These are phyloP conservation scores for Globisporangium irregulare DNA, from an alignment of 352 stramenopile genomes.

Conservation along the genomic window DNA sequence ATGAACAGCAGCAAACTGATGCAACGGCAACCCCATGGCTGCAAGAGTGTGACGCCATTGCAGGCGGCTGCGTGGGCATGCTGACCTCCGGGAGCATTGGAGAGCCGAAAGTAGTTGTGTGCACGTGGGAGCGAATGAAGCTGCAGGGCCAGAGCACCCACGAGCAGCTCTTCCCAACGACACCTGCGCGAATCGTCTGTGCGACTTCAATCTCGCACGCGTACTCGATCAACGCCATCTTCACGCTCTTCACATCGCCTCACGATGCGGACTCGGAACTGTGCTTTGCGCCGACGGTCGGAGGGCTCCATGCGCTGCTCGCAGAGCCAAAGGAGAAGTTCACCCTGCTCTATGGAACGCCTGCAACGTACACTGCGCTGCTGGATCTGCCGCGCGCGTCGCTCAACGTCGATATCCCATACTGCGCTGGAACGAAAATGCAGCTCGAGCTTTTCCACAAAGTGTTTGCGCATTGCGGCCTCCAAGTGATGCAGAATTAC, in stretches of 20 bases:
- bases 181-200: constrained; percentile 62
- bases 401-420: constrained; percentile 68
- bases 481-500: constrained; percentile 84
- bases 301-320: constrained; percentile 51
- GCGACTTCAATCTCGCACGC: constrained; percentile 82
- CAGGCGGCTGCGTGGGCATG: constrained; percentile 59
- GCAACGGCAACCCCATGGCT: constrained; percentile 30
- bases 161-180: constrained; percentile 64
- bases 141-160: constrained; percentile 79
- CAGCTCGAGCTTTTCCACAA: constrained; percentile 46
- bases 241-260: constrained; percentile 69
- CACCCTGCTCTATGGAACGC: constrained; percentile 73
- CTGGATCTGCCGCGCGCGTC: constrained; percentile 41
- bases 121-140: constrained; percentile 71
- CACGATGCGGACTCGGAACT: constrained; percentile 64
- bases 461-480: constrained; percentile 53
- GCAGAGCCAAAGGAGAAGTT: constrained; percentile 29
- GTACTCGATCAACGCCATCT: constrained; percentile 86
- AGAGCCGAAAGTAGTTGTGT: constrained; percentile 72
- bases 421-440: constrained; percentile 69
- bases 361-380: constrained; percentile 75
- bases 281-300: constrained; percentile 53
- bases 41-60: constrained; percentile 23
- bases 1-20: background rate
- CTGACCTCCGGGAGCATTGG: constrained; percentile 84